Evolutionary conservation across 2,329 filamentous ascomycete species (phyloP), one percentile per base, ranked within the genome.

Genomic region (Neofusicoccum ribis): DNA sequence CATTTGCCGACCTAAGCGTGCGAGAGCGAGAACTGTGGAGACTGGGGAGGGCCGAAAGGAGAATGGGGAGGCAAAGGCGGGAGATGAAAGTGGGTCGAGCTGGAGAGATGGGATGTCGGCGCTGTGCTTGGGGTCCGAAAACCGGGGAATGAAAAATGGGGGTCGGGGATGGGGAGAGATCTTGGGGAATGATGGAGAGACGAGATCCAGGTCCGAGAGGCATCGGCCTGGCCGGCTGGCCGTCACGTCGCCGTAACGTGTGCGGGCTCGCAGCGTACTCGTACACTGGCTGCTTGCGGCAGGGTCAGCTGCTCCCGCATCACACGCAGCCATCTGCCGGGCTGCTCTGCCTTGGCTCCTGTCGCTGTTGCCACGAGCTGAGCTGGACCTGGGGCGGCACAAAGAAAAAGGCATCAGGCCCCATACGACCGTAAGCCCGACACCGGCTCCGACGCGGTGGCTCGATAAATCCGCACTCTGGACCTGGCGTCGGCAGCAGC

Each of bases 131-230:
- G 37, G 23, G 52, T 59, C 56, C 56, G 56, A 60, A 36, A 60
- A 60, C 56, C 56, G 56, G 56, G 56, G 56, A 36, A 41, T 1
- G 37, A 27, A n/a, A 27, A 31, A 27, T 36, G 56, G 56, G 56
- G 56, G 56, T 43, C 43, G 56, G 56, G 23, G 56, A 60, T 60
- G 56, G 39, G 43, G 56, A 59, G 41, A 60, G 54, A 56, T 58
- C 7, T 14, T 7, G 52, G 17, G 50, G 15, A 17, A 36, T 31
- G 11, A 7, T 39, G n/a, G n/a, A 37, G 41, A 20, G 8, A 31
- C 17, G 39, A 44, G 17, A 41, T 17, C 3, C 31, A n/a, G n/a
- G 51, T 6, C 17, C 6, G 17, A 11, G 12, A 44, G 3, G 7
- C 8, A 15, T 3, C 23, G n/a, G 20, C 27, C 23, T 34, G 9